Percentiles rank a stretch among this genome's conserved stretches.
These are phyloP conservation scores for Diaporthe nobilis DNA, from an alignment of 2,329 filamentous ascomycete genomes.

Conservation along the genomic window DNA sequence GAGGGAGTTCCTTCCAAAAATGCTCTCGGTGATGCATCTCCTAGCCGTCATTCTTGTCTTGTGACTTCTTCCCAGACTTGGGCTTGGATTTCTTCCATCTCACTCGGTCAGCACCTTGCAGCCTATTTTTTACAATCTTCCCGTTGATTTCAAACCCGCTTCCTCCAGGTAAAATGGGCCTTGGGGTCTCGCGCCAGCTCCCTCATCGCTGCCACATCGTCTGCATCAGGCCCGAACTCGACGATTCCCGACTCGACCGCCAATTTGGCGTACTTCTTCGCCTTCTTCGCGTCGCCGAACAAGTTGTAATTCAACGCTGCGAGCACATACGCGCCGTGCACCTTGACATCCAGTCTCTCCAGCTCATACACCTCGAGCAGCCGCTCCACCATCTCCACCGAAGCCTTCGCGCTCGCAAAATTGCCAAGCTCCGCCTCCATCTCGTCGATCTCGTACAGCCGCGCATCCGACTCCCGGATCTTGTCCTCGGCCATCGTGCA, in stretches of 20 bases:
- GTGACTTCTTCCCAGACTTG: neutral
- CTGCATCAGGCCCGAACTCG: constrained; percentile 51
- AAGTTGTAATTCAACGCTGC: constrained; percentile 53
- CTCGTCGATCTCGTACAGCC: constrained; percentile 49
- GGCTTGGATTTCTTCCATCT: neutral
- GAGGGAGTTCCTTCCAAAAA: neutral
- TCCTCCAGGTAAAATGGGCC: constrained; percentile 44
- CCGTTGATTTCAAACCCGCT: neutral
- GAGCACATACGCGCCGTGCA: constrained; percentile 54
- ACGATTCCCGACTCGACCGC: constrained; percentile 49
- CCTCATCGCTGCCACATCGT: constrained; percentile 50
- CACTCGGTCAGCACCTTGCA: neutral
- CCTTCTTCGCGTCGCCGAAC: constrained; percentile 46
- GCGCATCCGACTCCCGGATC: constrained; percentile 46
- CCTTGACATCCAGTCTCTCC: constrained; percentile 66
- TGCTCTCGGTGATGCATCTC: too few species aligned
- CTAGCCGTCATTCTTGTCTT: neutral
- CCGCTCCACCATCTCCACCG: constrained; percentile 60
- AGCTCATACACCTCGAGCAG: constrained; percentile 62
- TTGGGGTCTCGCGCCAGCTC: constrained; percentile 47
- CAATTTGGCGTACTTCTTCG: constrained; percentile 48
- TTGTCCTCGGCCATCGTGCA: constrained; percentile 45
- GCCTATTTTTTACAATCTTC: neutral
- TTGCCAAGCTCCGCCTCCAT: constrained; percentile 35
- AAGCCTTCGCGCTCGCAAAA: constrained; percentile 50